Conservation (phyloP, 106 monocot species). For the Dendrobium huoshanense region DNA sequence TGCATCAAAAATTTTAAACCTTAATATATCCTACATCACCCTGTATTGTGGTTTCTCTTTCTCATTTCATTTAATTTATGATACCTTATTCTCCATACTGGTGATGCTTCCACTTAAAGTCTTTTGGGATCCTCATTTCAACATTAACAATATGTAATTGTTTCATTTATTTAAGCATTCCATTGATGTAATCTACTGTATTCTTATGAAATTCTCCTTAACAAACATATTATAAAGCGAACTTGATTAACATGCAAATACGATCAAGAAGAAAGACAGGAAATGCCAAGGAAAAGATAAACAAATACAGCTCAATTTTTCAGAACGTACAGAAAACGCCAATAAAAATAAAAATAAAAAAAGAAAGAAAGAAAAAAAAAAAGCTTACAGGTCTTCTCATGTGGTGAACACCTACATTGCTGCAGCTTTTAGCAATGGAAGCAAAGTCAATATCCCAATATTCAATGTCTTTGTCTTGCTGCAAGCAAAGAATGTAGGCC, state of each 20-base stretch:
- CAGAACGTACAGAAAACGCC: not conserved
- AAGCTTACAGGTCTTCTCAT: slow-evolving; percentile 77
- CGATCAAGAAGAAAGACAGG: not conserved
- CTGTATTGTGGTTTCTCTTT: not conserved
- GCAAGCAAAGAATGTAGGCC: slow-evolving; percentile 76
- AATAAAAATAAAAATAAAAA: not conserved
- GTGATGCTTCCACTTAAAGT: not conserved
- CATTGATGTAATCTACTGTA: not conserved
- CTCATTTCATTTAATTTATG: not conserved
- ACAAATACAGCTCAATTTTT: not conserved
- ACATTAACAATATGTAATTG: not conserved
- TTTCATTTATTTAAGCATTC: not conserved
- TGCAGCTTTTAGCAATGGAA: slow-evolving; percentile 59
- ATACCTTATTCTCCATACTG: not conserved
- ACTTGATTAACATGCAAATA: not conserved
- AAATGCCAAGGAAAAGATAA: slow-evolving; percentile 1
- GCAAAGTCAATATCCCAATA: slow-evolving; percentile 85
- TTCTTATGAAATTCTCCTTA: not conserved
- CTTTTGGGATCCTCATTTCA: not conserved
- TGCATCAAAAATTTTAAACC: not conserved
- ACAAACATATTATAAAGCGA: not conserved
- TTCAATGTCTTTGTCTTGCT: slow-evolving; percentile 82
- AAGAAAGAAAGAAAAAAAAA: too few species aligned
- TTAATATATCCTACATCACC: not conserved
- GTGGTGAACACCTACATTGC: slow-evolving; percentile 55